Evolutionary conservation across 306 rosid species (phyloP).

Genomic region (Astragalus membranaceus): DNA sequence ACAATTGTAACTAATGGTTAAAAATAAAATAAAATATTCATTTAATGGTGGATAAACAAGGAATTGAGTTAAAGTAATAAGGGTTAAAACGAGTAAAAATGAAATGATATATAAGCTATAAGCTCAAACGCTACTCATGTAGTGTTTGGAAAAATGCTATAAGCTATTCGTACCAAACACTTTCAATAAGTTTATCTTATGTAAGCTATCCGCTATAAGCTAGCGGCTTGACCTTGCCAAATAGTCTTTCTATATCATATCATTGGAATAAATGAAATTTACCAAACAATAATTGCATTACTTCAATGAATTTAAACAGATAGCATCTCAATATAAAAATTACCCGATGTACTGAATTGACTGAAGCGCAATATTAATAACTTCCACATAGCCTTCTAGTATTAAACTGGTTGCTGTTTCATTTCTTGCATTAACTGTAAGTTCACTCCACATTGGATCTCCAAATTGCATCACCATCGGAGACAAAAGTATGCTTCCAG

Average conservation of each 20-base stretch:
- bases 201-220: too few relatives aligned
- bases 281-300: background rate
- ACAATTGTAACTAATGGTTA: too few relatives aligned
- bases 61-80: too few relatives aligned
- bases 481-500: constrained; percentile 54
- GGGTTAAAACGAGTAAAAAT: too few relatives aligned
- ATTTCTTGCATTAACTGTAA: constrained; percentile 30
- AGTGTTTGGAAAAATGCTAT: too few relatives aligned
- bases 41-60: too few relatives aligned
- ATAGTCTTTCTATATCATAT: background rate
- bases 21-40: too few relatives aligned
- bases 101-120: too few relatives aligned
- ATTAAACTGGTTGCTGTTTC: constrained; percentile 40
- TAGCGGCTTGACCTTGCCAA: too few relatives aligned
- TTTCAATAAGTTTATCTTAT: too few relatives aligned
- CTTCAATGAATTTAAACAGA: background rate
- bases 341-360: constrained; percentile 84
- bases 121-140: too few relatives aligned
- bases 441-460: constrained; percentile 45
- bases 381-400: constrained; percentile 64
- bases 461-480: constrained; percentile 70
- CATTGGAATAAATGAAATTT: background rate
- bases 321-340: background rate
- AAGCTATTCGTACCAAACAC: too few relatives aligned
- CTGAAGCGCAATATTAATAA: constrained; percentile 62